Percentiles rank a stretch among this genome's conserved stretches.
phyloP scores from a whole-genome alignment of 208 protist genomes.

The Porcisia deanei region DNA sequence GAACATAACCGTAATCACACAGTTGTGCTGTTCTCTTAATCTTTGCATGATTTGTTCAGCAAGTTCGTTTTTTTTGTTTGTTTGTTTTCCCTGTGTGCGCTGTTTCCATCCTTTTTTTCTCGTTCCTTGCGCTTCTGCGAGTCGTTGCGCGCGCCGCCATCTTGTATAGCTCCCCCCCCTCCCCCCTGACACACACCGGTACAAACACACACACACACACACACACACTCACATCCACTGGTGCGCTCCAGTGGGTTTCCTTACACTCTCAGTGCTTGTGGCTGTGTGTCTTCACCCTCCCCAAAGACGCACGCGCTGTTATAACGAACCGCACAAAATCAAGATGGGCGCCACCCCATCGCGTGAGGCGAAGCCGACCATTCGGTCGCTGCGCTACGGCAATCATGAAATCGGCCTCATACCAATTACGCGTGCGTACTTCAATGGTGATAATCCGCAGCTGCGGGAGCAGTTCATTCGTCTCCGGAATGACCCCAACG shows the following conservation, averaged over 20 bases:
- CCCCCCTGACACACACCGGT: background rate
- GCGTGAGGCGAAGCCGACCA: slow-evolving; percentile 40
- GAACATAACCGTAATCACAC: too few species aligned
- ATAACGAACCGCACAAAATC: background rate
- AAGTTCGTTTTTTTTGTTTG: background rate
- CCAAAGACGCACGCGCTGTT: too few species aligned
- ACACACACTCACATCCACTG: background rate
- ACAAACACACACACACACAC: background rate
- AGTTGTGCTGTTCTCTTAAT: too few species aligned
- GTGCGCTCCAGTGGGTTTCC: too few species aligned
- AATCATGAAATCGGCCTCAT: slow-evolving; percentile 73
- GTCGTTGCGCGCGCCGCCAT: background rate
- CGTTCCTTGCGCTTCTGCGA: background rate
- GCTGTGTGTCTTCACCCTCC: background rate
- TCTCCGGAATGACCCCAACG: slow-evolving; percentile 70
- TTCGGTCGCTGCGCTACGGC: slow-evolving; percentile 74
- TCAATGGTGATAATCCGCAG: slow-evolving; percentile 35
- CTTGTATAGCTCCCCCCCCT: background rate
- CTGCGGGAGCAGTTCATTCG: slow-evolving; percentile 65
- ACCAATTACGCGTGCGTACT: slow-evolving; percentile 52
- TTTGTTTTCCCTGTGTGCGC: background rate
- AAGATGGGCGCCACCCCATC: slow-evolving; percentile 61
- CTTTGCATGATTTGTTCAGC: too few species aligned
- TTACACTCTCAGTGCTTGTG: background rate
- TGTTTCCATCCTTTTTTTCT: background rate